Conservation (phyloP, 495 filamentous ascomycete species). For the Clohesyomyces aquaticus region DNA sequence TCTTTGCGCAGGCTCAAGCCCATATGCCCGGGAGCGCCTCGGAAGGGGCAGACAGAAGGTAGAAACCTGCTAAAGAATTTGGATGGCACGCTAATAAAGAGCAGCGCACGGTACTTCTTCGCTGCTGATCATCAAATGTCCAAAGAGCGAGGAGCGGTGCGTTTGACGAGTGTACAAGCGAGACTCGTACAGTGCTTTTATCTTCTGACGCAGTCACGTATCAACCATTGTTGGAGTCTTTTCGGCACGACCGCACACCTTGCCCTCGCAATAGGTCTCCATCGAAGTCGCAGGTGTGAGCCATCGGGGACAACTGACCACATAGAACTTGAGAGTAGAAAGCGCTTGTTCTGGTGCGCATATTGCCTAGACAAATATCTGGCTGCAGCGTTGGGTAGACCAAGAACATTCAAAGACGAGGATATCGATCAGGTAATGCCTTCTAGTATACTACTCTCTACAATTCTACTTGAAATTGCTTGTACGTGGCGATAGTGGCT, state of each 20-base stretch:
- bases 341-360: slow-evolving; percentile 46
- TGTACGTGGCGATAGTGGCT: no score
- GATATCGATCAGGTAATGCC: slow-evolving; percentile 41
- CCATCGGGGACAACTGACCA: slow-evolving; percentile 24
- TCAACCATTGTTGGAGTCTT: slow-evolving; percentile 50
- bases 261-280: slow-evolving; percentile 26
- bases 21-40: slow-evolving; percentile 15
- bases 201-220: slow-evolving; percentile 46
- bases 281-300: slow-evolving; percentile 15
- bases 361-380: slow-evolving; percentile 47
- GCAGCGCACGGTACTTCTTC: slow-evolving; percentile 40
- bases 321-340: slow-evolving; percentile 45
- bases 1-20: slow-evolving; percentile 35
- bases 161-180: slow-evolving; percentile 48
- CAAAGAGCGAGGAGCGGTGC: slow-evolving; percentile 45
- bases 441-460: background rate
- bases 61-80: background rate
- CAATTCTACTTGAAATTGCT: no score
- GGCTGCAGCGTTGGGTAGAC: slow-evolving; percentile 42
- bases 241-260: slow-evolving; percentile 43
- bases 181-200: slow-evolving; percentile 49
- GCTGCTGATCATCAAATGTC: slow-evolving; percentile 47
- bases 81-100: background rate
- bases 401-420: slow-evolving; percentile 45
- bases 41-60: background rate